Evolutionary conservation across 208 protist genomes (phyloP).

Genomic region (Leishmania aethiopica): DNA sequence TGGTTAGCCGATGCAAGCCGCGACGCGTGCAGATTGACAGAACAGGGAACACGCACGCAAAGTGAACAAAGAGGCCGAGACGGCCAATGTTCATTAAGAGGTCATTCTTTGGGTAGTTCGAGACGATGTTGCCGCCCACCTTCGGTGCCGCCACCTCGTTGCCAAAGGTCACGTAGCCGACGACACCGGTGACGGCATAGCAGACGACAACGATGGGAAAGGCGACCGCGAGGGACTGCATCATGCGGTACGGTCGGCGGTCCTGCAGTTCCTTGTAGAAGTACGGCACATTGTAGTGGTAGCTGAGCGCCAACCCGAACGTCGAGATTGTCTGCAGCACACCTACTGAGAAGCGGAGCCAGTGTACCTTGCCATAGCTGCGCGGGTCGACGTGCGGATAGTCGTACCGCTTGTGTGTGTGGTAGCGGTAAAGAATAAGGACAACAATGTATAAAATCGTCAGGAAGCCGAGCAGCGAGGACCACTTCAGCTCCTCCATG

Average conservation of each 20-base stretch:
- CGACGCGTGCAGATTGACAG: constrained; percentile 73
- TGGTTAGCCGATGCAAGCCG: constrained; percentile 61
- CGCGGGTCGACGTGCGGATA: constrained; percentile 50
- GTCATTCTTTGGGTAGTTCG: constrained; percentile 64
- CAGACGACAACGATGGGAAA: constrained; percentile 70
- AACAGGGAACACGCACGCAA: constrained; percentile 84
- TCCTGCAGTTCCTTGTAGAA: constrained; percentile 78
- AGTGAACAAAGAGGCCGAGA: constrained; percentile 80
- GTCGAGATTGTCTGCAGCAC: constrained; percentile 60
- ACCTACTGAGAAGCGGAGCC: constrained; percentile 30
- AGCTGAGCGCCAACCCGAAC: constrained; percentile 65
- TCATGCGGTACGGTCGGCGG: constrained; percentile 55
- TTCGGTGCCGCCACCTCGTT: constrained; percentile 30
- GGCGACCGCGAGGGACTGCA: constrained; percentile 54
- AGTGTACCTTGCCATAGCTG: constrained; percentile 43
- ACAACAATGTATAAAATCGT: constrained; percentile 88
- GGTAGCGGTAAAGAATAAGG: constrained; percentile 54
- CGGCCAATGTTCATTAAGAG: constrained; percentile 67
- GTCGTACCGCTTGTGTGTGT: constrained; percentile 38
- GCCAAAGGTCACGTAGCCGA: constrained; percentile 82
- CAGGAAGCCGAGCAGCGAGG: constrained; percentile 76
- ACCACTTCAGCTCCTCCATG: constrained; percentile 88
- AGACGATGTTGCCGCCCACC: constrained; percentile 69
- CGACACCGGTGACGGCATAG: constrained; percentile 56
- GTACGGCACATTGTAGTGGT: constrained; percentile 83